Evolutionary conservation across 2,329 filamentous ascomycete species (phyloP).

Genomic region (Orbilia brochopaga): DNA sequence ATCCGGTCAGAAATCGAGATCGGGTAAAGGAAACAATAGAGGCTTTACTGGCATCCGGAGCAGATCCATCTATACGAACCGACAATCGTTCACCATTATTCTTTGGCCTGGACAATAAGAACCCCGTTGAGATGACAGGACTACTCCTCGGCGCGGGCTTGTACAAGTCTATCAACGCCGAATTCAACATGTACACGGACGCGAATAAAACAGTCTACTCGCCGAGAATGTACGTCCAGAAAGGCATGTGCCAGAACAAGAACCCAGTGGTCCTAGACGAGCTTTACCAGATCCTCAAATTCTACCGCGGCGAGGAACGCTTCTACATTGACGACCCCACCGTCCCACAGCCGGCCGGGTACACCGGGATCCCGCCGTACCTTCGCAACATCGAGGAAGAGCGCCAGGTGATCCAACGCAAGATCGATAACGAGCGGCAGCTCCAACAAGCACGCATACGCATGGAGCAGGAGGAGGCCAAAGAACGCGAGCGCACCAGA

Average conservation of each 20-base stretch:
- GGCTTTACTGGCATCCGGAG: conserved; percentile 21
- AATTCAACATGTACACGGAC: conserved; percentile 39
- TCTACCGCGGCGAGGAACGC: conserved; percentile 28
- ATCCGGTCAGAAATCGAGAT: conserved; percentile 33
- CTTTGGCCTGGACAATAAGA: conserved; percentile 38
- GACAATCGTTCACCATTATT: conserved; percentile 34
- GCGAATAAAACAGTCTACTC: conserved; percentile 34
- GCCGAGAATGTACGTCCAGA: conserved; percentile 42
- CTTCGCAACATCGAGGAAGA: conserved; percentile 40
- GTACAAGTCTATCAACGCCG: conserved; percentile 31
- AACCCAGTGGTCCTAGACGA: conserved; percentile 35
- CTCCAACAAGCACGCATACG: conserved; percentile 29
- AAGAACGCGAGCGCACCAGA: conserved; percentile 31
- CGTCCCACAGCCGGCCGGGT: conserved; percentile 29
- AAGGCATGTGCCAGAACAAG: conserved; percentile 34
- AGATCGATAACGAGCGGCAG: conserved; percentile 37
- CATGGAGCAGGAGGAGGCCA: conserved; percentile 35
- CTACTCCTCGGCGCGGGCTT: conserved; percentile 26
- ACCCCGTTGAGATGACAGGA: conserved; percentile 42
- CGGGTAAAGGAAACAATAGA: conserved; percentile 39
- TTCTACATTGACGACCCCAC: conserved; percentile 43
- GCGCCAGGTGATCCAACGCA: conserved; percentile 31
- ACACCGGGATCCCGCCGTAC: conserved; percentile 39
- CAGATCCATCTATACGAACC: conserved; percentile 29
- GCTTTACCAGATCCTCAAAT: conserved; percentile 28